Conservation (phyloP, 2,329 filamentous ascomycete species). For the Neopestalotiopsis clavispora region DNA sequence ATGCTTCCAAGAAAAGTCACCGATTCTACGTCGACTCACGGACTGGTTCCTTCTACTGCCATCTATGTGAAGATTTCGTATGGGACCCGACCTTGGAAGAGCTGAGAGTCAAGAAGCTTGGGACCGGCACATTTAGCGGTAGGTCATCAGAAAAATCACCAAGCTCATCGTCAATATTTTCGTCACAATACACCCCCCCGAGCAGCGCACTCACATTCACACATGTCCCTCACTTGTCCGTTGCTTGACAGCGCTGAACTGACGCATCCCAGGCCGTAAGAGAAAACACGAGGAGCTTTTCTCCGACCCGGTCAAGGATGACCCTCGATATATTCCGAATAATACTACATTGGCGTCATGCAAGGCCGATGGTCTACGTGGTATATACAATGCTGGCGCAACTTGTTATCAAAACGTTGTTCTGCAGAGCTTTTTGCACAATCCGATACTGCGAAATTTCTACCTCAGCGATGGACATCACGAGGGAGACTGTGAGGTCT, state of each 20-base stretch:
- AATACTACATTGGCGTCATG: constrained; percentile 85
- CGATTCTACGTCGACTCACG: constrained; percentile 81
- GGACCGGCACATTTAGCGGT: constrained; percentile 70
- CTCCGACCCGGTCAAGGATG: constrained; percentile 68
- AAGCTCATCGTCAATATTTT: not conserved
- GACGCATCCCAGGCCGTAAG: constrained; percentile 62
- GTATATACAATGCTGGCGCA: constrained; percentile 96
- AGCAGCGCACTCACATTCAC: not conserved
- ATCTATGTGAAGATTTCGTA: constrained; percentile 81
- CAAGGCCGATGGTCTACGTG: constrained; percentile 84
- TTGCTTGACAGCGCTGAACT: not conserved
- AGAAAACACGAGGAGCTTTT: constrained; percentile 77
- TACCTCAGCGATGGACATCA: constrained; percentile 92
- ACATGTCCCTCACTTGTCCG: not conserved
- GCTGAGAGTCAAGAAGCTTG: constrained; percentile 72
- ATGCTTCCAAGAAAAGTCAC: constrained; percentile 73
- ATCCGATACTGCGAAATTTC: constrained; percentile 88
- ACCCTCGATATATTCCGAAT: constrained; percentile 75
- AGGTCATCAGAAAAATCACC: constrained; percentile 31
- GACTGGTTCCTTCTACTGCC: constrained; percentile 77
- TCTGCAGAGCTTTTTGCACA: constrained; percentile 90
- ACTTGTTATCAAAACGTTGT: constrained; percentile 99
- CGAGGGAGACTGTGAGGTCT: constrained; percentile 70
- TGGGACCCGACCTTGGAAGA: constrained; percentile 84
- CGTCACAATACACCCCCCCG: too few species aligned